Conservation (phyloP, 306 rosid genomes). For the Prosopis cineraria region DNA sequence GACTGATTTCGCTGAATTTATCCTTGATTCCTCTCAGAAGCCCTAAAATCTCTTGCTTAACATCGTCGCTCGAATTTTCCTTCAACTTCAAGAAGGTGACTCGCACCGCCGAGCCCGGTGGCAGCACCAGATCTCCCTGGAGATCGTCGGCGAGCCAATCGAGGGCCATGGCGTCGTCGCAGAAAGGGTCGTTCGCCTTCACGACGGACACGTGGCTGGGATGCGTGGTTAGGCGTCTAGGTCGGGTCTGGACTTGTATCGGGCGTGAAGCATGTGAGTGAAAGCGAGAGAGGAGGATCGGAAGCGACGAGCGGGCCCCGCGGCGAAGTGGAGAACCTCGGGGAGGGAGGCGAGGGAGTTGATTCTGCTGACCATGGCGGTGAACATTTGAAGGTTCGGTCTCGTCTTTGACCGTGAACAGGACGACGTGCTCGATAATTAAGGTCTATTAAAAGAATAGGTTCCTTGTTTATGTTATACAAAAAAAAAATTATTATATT, state of each 20-base stretch:
- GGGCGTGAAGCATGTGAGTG: conserved; percentile 76
- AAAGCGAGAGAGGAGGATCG: conserved; percentile 50
- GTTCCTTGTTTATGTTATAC: too few relatives aligned
- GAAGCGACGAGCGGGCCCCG: conserved; percentile 46
- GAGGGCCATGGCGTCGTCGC: conserved; percentile 66
- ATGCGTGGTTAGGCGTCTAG: conserved; percentile 53
- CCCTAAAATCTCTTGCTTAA: conserved; percentile 44
- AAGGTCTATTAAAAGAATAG: too few relatives aligned
- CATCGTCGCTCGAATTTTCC: conserved; percentile 49
- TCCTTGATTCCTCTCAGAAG: conserved; percentile 50
- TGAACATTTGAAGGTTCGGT: conserved; percentile 45
- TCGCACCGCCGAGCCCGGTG: conserved; percentile 52
- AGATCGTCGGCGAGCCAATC: conserved; percentile 56
- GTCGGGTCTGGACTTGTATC: conserved; percentile 57
- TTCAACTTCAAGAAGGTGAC: conserved; percentile 59
- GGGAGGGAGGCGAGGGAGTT: conserved; percentile 55
- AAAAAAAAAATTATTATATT: too few relatives aligned
- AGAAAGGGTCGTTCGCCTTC: conserved; percentile 43
- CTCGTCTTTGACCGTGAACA: conserved; percentile 60
- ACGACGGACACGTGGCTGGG: conserved; percentile 61
- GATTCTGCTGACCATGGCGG: conserved; percentile 45
- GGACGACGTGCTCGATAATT: conserved; percentile 71
- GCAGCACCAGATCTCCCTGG: conserved; percentile 2
- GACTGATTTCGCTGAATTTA: conserved; percentile 36
- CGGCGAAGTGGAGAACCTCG: conserved; percentile 57